These are phyloP conservation scores for Cercophora newfieldiana DNA, from an alignment of 495 filamentous ascomycete genomes.

Conservation along the genomic window DNA sequence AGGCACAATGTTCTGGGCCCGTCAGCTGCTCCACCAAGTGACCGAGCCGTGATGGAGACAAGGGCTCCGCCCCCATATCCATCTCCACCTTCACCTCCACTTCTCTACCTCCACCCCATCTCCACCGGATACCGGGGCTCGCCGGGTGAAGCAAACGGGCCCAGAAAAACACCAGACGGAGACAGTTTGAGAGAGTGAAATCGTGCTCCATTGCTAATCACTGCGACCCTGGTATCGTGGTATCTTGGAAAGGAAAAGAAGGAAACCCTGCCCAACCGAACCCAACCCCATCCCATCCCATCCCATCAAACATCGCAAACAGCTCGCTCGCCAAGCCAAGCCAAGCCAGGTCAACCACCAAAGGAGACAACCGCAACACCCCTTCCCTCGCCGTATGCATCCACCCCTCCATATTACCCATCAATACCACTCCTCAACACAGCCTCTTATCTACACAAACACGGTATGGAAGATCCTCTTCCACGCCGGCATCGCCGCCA, in stretches of 20 bases:
- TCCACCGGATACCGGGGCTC: too few species aligned
- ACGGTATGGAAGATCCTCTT: slow-evolving; percentile 45
- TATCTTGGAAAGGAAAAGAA: not conserved
- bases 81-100: too few species aligned
- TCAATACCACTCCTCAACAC: not conserved
- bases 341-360: too few species aligned
- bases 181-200: too few species aligned
- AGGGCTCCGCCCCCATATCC: too few species aligned
- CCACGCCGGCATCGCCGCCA: slow-evolving; percentile 54
- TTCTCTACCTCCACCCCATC: too few species aligned
- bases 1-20: too few species aligned
- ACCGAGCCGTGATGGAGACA: too few species aligned
- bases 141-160: too few species aligned
- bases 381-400: too few species aligned
- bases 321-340: not conserved
- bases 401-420: not conserved
- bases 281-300: not conserved
- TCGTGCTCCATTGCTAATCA: not conserved
- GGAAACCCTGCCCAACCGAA: not conserved
- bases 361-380: not conserved
- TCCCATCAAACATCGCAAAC: not conserved
- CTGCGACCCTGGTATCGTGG: not conserved
- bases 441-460: slow-evolving; percentile 41
- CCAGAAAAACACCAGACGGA: too few species aligned
- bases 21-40: too few species aligned